phyloP scores from a whole-genome alignment of 2,329 filamentous ascomycete species.

The Mycosphaerella arachidis region DNA sequence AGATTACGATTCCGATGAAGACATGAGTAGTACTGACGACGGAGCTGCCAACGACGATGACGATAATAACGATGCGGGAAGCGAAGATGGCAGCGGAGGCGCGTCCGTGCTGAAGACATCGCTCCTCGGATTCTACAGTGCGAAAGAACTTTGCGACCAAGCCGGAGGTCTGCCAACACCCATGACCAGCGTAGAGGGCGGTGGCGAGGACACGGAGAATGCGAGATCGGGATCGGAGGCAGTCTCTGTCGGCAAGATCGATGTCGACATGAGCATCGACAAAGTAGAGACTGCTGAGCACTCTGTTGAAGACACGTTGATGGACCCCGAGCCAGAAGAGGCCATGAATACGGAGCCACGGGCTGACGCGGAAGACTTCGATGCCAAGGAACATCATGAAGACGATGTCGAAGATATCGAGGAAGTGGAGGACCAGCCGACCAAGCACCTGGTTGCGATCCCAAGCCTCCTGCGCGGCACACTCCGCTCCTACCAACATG shows the following conservation, averaged over 20 bases:
- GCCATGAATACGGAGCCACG: background rate
- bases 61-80: slow-evolving; percentile 26
- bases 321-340: slow-evolving; percentile 27
- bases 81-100: slow-evolving; percentile 23
- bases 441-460: slow-evolving; percentile 40
- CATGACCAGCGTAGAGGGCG: slow-evolving; percentile 30
- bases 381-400: background rate
- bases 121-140: slow-evolving; percentile 26
- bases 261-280: background rate
- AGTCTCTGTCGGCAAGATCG: slow-evolving; percentile 8
- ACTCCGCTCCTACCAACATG: slow-evolving; percentile 91
- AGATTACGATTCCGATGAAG: slow-evolving; percentile 34
- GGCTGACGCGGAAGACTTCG: background rate
- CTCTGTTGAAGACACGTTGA: slow-evolving; percentile 23
- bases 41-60: slow-evolving; percentile 31
- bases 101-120: slow-evolving; percentile 11
- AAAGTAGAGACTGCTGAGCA: background rate
- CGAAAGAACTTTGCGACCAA: slow-evolving; percentile 24
- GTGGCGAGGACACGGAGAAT: slow-evolving; percentile 19
- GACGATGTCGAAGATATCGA: slow-evolving; percentile 24
- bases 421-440: slow-evolving; percentile 28
- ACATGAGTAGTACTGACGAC: slow-evolving; percentile 34
- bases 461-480: slow-evolving; percentile 77
- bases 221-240: slow-evolving; percentile 19
- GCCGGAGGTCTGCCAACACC: slow-evolving; percentile 31